Conservation (phyloP, 2,329 filamentous ascomycete species). For the Pleomassaria siparia region DNA sequence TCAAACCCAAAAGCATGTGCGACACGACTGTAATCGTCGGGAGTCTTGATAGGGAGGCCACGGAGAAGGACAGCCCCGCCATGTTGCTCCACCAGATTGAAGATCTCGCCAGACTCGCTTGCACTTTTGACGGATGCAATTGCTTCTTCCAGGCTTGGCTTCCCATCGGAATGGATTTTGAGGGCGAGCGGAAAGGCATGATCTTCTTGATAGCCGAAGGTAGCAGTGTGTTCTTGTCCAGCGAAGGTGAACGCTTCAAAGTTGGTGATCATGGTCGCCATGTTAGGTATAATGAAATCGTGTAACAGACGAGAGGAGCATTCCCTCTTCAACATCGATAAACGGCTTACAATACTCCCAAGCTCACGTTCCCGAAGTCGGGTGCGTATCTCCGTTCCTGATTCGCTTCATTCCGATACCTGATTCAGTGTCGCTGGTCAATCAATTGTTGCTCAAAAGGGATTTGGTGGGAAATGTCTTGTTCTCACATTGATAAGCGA, state of each 20-base stretch:
- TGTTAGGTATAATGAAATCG: background rate
- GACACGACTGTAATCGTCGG: slow-evolving; percentile 39
- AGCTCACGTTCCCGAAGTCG: too few species aligned
- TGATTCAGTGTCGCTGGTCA: too few species aligned
- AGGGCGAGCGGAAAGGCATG: background rate
- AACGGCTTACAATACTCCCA: too few species aligned
- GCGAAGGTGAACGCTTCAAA: background rate
- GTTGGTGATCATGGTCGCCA: background rate
- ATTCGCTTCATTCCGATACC: too few species aligned
- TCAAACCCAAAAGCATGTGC: slow-evolving; percentile 41
- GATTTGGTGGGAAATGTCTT: too few species aligned
- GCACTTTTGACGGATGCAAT: background rate
- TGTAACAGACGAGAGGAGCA: background rate
- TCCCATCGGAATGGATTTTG: background rate
- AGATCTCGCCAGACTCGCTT: background rate
- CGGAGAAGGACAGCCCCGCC: slow-evolving; percentile 40
- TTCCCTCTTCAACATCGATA: too few species aligned
- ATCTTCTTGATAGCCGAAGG: background rate
- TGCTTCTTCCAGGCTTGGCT: background rate
- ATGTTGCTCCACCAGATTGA: slow-evolving; percentile 14
- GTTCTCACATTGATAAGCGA: background rate
- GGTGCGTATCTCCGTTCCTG: too few species aligned
- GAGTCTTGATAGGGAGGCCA: slow-evolving; percentile 33
- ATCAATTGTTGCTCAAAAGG: too few species aligned
- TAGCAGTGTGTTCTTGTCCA: background rate